Percentiles rank a stretch among this genome's conserved stretches.
These are phyloP conservation scores for Curvularia sp. DNA, from an alignment of 2,329 filamentous ascomycete genomes.

Conservation along the genomic window DNA sequence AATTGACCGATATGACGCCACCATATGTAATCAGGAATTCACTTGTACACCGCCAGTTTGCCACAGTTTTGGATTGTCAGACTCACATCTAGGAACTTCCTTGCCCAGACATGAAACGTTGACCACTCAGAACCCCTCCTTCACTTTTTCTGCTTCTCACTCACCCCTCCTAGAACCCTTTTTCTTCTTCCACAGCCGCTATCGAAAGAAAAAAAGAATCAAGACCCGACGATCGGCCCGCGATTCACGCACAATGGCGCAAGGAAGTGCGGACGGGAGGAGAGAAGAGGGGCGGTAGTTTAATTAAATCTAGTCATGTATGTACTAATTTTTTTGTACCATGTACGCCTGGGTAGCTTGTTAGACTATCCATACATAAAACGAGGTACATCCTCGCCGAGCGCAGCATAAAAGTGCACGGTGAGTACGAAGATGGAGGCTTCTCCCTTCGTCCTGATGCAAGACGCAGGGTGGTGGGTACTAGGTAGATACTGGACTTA, in stretches of 20 bases:
- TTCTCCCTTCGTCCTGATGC: neutral
- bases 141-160: conserved; percentile 1
- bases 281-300: conserved; percentile 8
- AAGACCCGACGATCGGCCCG: neutral
- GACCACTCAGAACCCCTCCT: neutral
- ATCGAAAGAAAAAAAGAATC: conserved; percentile 9
- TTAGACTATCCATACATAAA: neutral
- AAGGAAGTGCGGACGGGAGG: conserved; percentile 10
- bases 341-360: neutral
- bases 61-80: neutral
- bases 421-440: neutral
- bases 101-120: conserved; percentile 7
- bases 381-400: neutral
- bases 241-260: conserved; percentile 16
- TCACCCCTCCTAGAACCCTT: conserved; percentile 8
- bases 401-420: neutral
- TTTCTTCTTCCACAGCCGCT: neutral
- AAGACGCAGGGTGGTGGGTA: conserved; percentile 17
- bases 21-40: neutral
- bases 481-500: neutral
- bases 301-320: neutral
- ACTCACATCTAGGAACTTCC: conserved; percentile 8
- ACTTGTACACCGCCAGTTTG: conserved; percentile 3
- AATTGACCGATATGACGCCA: neutral
- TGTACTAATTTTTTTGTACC: neutral